A percentile compares a stretch with the other conserved stretches of the same genome.
These are phyloP conservation scores for Alternaria sp. DNA, from an alignment of 2,329 filamentous ascomycete species.

Conservation along the genomic window DNA sequence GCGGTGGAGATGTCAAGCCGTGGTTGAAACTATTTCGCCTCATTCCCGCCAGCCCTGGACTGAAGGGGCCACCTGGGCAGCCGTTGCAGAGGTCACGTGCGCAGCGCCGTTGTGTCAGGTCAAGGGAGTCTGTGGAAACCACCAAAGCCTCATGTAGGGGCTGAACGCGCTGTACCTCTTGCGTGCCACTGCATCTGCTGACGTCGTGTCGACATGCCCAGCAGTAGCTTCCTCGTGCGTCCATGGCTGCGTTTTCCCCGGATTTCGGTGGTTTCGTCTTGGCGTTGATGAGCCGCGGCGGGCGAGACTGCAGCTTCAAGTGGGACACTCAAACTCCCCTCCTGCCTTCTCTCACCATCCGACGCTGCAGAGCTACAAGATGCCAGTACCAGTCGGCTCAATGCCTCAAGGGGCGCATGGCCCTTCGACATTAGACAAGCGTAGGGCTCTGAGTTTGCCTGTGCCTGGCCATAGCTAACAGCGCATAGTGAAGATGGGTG, in stretches of 20 bases:
- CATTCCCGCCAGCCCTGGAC: constrained; percentile 9
- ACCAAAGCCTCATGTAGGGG: neutral
- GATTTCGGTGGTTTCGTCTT: constrained; percentile 7
- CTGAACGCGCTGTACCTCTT: neutral
- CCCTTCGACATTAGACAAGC: constrained; percentile 74
- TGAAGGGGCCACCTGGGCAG: neutral
- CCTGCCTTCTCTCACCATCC: constrained; percentile 22
- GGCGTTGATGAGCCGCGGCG: constrained; percentile 21
- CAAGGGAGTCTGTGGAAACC: neutral
- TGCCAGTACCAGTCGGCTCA: constrained; percentile 64
- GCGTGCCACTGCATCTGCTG: neutral
- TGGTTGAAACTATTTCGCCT: constrained; percentile 12
- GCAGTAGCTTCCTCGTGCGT: constrained; percentile 9
- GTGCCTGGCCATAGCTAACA: constrained; percentile 39
- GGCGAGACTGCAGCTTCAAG: constrained; percentile 13
- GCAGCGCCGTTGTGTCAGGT: neutral
- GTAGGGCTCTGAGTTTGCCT: constrained; percentile 53
- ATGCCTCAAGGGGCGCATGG: constrained; percentile 52
- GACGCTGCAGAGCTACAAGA: constrained; percentile 38
- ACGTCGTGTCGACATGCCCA: neutral
- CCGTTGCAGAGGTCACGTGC: constrained; percentile 20
- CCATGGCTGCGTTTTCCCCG: constrained; percentile 15
- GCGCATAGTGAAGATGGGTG: constrained; percentile 88
- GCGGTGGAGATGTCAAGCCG: neutral
- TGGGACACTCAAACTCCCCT: constrained; percentile 19